Base-by-base conservation (phyloP, 2,329 filamentous ascomycete genomes). In the Talaromyces islandicus region DNA sequence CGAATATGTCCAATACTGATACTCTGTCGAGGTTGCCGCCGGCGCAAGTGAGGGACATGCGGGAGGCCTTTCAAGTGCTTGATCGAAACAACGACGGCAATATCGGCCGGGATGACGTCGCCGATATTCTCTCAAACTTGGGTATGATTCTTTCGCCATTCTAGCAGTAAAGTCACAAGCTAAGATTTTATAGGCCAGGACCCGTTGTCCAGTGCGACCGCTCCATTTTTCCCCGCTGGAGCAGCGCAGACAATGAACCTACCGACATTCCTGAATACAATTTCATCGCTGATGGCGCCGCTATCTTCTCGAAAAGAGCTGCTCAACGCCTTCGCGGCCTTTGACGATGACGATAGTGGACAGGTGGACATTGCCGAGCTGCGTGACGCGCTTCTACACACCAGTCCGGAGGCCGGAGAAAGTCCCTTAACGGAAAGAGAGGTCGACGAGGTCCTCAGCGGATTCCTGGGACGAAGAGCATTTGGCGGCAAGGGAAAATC, bases 271-370 rank as follows among this genome's bases (percentile, higher is more conserved):
- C 82, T 99, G 24, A 93, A 91, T 70, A 88, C 87, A 1, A 80
- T 99, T 1, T 90, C 92, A 0, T 84, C 85, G 10, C 83, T 90
- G 2, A 80, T 97, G 3, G 85, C 86, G 1, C 83, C 87, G 0
- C 80, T 97, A 19, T 95, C 91, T 0, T 87, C 90, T 0, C 85
- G 86, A 24, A 83, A 86, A 17, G 94, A 99, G 71, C 83, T 99
- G 10, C 79, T 91, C 21, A 93, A 92, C 1, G 94, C 94, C 0
- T 93, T 99, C 66, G 91, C 91, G 2, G 94, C 94, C 0, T 97
- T 97, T 71, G 94, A 99, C 70, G 90, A 96, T 63, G 92, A 96
- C 64, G 94, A 99, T 72, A 94, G 90, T 68, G 94, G 94, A 3
- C 92, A 97, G 74, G 86, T 97, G 43, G 92, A 97, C 70, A 78